Conservation (phyloP, 495 filamentous ascomycete species). For the Talaromyces adpressus region DNA sequence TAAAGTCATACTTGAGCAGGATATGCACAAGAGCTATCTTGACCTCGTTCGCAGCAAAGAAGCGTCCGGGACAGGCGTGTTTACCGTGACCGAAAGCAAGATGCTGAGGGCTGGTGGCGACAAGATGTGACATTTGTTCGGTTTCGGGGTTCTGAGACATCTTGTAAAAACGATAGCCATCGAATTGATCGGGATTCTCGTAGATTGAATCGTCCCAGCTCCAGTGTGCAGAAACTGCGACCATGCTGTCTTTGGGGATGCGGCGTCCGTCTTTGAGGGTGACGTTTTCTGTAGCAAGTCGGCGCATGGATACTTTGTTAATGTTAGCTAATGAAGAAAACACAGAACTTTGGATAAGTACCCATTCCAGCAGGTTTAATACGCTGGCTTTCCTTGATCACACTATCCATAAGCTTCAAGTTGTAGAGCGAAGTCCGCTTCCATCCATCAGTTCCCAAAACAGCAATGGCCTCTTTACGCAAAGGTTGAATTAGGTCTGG, state of each 20-base stretch:
- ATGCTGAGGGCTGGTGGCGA: conserved; percentile 31
- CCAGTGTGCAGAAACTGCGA: conserved; percentile 9
- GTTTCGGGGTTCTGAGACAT: conserved; percentile 28
- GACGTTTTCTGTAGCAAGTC: conserved; percentile 11
- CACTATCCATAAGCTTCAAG: conserved; percentile 32
- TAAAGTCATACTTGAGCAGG: conserved; percentile 50
- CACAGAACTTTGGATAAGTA: conserved; percentile 13
- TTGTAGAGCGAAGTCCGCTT: conserved; percentile 8
- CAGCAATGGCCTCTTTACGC: conserved; percentile 12
- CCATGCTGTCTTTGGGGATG: conserved; percentile 12
- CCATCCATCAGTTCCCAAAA: not conserved
- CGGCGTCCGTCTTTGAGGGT: conserved; percentile 14
- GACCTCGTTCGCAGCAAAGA: conserved; percentile 44
- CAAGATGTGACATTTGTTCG: conserved; percentile 31
- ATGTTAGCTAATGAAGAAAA: not conserved
- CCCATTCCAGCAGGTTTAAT: conserved; percentile 25
- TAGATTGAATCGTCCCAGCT: conserved; percentile 17
- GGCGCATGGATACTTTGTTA: conserved; percentile 6
- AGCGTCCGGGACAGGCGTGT: conserved; percentile 45
- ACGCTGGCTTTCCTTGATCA: conserved; percentile 40
- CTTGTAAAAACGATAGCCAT: conserved; percentile 45
- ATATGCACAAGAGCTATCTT: conserved; percentile 46
- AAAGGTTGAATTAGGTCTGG: conserved; percentile 21
- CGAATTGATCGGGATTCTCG: conserved; percentile 37
- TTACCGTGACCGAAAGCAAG: conserved; percentile 47